phyloP scores from a whole-genome alignment of 2,329 filamentous ascomycete genomes.

The Golovinomyces cichoracearum region DNA sequence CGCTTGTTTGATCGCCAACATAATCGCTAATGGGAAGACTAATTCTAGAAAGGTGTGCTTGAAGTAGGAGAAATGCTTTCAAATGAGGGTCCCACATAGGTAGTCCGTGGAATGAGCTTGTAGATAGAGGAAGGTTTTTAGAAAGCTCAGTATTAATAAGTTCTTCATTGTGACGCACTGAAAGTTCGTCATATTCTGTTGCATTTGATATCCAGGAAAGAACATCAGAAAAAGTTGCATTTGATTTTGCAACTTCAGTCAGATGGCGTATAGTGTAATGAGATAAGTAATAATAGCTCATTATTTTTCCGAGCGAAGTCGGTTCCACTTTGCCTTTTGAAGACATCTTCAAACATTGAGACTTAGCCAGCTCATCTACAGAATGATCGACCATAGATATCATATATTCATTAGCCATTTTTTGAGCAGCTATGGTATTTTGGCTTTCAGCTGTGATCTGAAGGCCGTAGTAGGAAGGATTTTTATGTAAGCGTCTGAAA shows the following conservation, averaged over 20 bases:
- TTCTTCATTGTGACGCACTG: constrained; percentile 94
- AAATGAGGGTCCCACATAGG: constrained; percentile 98
- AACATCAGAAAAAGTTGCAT: constrained; percentile 55
- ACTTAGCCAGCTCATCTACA: constrained; percentile 54
- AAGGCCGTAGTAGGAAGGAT: constrained; percentile 90
- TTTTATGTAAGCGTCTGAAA: constrained; percentile 91
- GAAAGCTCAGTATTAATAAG: constrained; percentile 83
- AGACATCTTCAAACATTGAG: constrained; percentile 58
- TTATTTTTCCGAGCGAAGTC: constrained; percentile 85
- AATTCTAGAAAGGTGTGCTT: constrained; percentile 83
- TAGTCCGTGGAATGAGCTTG: constrained; percentile 25
- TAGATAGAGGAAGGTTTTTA: constrained; percentile 42
- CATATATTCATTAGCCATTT: constrained; percentile 83
- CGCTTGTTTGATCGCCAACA: constrained; percentile 70
- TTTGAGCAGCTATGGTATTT: constrained; percentile 61
- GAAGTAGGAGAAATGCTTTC: constrained; percentile 78
- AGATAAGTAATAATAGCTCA: constrained; percentile 97
- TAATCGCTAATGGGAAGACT: constrained; percentile 90
- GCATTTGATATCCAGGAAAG: constrained; percentile 82
- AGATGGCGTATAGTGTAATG: constrained; percentile 84
- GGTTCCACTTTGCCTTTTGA: constrained; percentile 73
- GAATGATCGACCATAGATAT: constrained; percentile 74
- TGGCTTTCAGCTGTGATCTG: constrained; percentile 84
- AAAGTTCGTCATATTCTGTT: constrained; percentile 89
- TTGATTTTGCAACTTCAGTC: constrained; percentile 44